phyloP scores from a whole-genome alignment of 2,329 filamentous ascomycete genomes.

The Cladobotryum protrusum region DNA sequence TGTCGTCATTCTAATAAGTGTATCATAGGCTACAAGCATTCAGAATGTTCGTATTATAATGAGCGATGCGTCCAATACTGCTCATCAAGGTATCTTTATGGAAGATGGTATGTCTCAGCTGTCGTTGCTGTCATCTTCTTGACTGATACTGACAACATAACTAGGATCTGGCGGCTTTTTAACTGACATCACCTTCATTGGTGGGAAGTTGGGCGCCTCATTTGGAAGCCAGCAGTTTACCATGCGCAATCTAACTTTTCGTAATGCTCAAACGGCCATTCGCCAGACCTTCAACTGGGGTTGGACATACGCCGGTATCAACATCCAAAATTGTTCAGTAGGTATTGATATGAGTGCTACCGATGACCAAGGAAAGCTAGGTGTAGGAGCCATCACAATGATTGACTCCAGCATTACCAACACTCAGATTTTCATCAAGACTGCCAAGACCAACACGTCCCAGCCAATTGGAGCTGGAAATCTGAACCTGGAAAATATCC shows the following conservation, averaged over 20 bases:
- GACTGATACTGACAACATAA: too few species aligned
- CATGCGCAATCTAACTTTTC: conserved; percentile 61
- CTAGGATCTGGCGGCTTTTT: conserved; percentile 59
- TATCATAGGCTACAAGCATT: not conserved
- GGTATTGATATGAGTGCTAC: conserved; percentile 57
- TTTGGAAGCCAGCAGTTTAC: conserved; percentile 68
- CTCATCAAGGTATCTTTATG: conserved; percentile 55
- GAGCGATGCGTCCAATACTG: not conserved
- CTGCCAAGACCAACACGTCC: conserved; percentile 21
- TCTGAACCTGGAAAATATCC: conserved; percentile 6
- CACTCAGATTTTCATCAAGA: conserved; percentile 62
- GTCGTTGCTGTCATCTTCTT: too few species aligned
- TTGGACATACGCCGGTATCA: conserved; percentile 64
- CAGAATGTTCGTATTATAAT: conserved; percentile 26
- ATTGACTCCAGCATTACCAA: conserved; percentile 66
- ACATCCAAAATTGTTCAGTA: conserved; percentile 56
- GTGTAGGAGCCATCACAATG: conserved; percentile 51
- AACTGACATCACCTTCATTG: conserved; percentile 64
- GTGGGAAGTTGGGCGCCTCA: conserved; percentile 53
- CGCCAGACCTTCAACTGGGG: conserved; percentile 72
- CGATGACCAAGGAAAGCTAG: conserved; percentile 15
- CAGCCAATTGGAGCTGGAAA: not conserved
- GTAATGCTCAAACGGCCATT: conserved; percentile 58
- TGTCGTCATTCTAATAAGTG: too few species aligned
- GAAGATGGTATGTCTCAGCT: conserved; percentile 34